Evolutionary conservation across 495 filamentous ascomycete genomes (phyloP), one percentile per base, ranked within the genome.

Genomic region (Xylaria palmicola): DNA sequence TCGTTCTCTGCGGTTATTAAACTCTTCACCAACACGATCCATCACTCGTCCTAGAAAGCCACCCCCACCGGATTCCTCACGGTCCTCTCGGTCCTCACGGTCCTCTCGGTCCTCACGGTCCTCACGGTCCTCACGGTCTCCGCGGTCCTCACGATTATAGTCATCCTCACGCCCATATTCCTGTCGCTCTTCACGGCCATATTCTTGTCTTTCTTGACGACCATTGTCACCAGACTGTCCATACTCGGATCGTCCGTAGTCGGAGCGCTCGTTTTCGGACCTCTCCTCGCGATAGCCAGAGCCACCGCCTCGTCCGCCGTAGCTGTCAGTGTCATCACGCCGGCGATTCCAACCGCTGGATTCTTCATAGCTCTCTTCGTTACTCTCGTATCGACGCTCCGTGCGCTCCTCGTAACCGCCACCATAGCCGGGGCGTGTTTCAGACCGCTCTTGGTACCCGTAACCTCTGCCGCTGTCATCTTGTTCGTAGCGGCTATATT

Each of bases 401-500:
- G 66, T 67, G 24, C 73, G 72, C 54, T 76, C 66, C 60, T 77
- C 71, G 26, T 69, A 66, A 24, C 66, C 69, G 57, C 65, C 58
- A n/a, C 64, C 62, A 7, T 70, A 68, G 57, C 26, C 68, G 2
- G 64, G 67, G 13, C 68, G 69, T 7, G 64, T 57, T 5, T 72
- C 71, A n/a, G 63, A 56, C 6, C 61, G 64, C 5, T 72, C 71
- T 53, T 75, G 62, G 56, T 75, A 74, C 41, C 68, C 68, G 62
- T 73, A 75, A 37, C 71, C 65, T 32, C 70, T 61, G 51, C 74
- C 68, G n/a, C 67, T 59, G 37, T 75, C 65, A 7, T 74, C 62
- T 67, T 75, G 75, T 54, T 78, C 77, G 56, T 74, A 73, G 50
- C 73, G 75, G 30, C 62, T 65, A 60, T 83, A 83, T 57, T 83